Evolutionary conservation across 2,329 filamentous ascomycete species (phyloP), one percentile per base, ranked within the genome.

Genomic region (Talaromyces marneffei): DNA sequence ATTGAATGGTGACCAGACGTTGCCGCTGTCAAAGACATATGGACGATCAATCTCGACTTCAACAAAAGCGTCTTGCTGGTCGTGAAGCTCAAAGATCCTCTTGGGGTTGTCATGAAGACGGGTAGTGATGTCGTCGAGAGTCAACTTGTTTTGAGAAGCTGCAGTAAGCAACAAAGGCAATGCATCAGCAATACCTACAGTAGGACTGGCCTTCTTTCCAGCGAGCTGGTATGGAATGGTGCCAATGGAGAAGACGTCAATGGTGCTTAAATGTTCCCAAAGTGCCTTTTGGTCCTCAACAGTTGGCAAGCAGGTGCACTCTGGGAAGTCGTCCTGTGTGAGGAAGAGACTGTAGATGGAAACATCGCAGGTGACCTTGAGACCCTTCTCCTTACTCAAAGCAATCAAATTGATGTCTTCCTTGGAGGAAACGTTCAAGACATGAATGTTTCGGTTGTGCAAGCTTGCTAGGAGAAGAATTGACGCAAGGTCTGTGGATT

Each of bases 341-440:
- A 92, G 80, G 79, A 91, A 92, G 44, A 92, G 80, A 18, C 87
- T 85, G 79, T 90, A 92, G 68, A 92, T 83, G n/a, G 87, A 88
- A 46, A 92, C 89, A 72, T 92, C 89, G 74, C 89, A 92, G 23
- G 89, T 92, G 48, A 92, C 88, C 73, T 87, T 87, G 62, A 92
- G 79, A n/a, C 89, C 89, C 79, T 92, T 92, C 70, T 86, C 82
- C 77, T 92, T 92, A 78, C 87, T 87, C 31, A 92, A 82, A 7
- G 88, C 85, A 69, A 92, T 91, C 57, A 92, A 79, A 64, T 81
- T 84, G 69, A 92, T 91, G 67, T 92, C 89, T 65, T 92, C 89
- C 78, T 87, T 90, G 64, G 86, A 88, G n/a, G 87, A 91, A 39
- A 92, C 87, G 56, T 87, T 90, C 57, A 88, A 90, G 66, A 92